Evolutionary conservation across 2,329 filamentous ascomycete species (phyloP), one percentile per base, ranked within the genome.

Genomic region (Exophiala alcalophila): DNA sequence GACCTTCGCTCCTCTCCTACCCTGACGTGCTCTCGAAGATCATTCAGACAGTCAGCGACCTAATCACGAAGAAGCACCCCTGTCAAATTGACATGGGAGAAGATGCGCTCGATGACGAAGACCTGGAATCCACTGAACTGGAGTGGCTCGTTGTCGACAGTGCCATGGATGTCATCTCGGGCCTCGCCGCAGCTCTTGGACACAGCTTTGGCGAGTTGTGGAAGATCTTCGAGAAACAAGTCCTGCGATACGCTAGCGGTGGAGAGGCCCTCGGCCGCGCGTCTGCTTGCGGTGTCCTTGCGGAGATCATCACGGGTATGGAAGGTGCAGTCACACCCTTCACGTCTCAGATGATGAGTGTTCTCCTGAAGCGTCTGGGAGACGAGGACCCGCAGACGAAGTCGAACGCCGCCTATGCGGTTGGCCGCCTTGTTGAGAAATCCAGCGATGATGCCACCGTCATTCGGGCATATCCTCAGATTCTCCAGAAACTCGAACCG

Each of bases 101-200:
- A 49, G 84, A 86, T 42, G 89, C 91, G 56, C 79, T 84, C 50
- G 76, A 80, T 42, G 81, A 82, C n/a, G 72, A 81, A 7, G 80
- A 85, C 42, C 73, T 80, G 35, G 91, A 89, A 62, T 85, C 84
- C 20, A 94, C 91, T 2, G 92, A 98, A 70, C 95, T 94, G 60
- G 92, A 97, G 72, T 97, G 92, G 92, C 79, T 96, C 12, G 84
- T 95, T 37, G 84, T 97, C 40, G 92, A 98, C 70, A 95, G 89
- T 7, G 90, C 88, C 24, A 78, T 97, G 41, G 92, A 97, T 54
- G 88, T 94, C 32, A 75, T 96, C 36, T 87, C 88, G 37, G 88
- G 86, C 25, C 78, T 97, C 27, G 83, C 90, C 14, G 80, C 81
- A 32, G 88, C 88, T 21, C 80, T 97, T 10, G 92, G 92, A 26